Evolutionary conservation across 352 stramenopile genomes (phyloP), one percentile per base, ranked within the genome.

Genomic region (Pythium dissotocum): DNA sequence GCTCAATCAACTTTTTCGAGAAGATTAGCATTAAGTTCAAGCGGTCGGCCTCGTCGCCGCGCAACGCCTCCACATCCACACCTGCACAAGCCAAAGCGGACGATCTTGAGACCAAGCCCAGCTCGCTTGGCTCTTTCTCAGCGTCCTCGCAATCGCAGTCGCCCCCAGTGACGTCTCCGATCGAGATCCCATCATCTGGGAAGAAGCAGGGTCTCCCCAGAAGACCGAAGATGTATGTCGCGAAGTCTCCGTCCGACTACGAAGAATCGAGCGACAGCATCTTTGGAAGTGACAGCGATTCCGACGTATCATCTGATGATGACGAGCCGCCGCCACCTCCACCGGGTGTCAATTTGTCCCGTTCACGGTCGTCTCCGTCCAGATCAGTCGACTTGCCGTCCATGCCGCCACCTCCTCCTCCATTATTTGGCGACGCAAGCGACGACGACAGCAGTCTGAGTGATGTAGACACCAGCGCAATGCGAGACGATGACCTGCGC

Each of bases 221-320:
- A 26, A 77, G 88, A 32, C 88, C 88, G 14, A 77, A 77, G 35
- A 94, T 95, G 85, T 94, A 93, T 30, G 85, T 93, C 13, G 83
- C 87, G 12, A 90, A 80, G 53, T 70, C 84, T 12, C 73, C 75
- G 13, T 87, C 82, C 4, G 71, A 85, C 21, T 75, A 92, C 24
- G 85, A 94, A 65, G 88, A 95, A 66, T 96, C 88, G 2, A 94
- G 86, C 49, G 88, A 96, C 74, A 94, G 85, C 63, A 93, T 96
- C 32, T 91, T 94, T 68, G 88, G 85, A 46, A 94, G 87, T 48
- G 78, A 87, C 59, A 85, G 80, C 57, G 85, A 93, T 6, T 91
- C 80, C 8, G 77, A 76, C 6, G 73, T 70, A 4, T 83, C 75
- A 18, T 79, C 72, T 0, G 79, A 81, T n/a, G 77, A 75, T 7